Percentiles rank a stretch among this genome's conserved stretches.
Evolutionary conservation across 1,139 yeast genomes (phyloP).

Genomic region (Suhomyces yuchorum): DNA sequence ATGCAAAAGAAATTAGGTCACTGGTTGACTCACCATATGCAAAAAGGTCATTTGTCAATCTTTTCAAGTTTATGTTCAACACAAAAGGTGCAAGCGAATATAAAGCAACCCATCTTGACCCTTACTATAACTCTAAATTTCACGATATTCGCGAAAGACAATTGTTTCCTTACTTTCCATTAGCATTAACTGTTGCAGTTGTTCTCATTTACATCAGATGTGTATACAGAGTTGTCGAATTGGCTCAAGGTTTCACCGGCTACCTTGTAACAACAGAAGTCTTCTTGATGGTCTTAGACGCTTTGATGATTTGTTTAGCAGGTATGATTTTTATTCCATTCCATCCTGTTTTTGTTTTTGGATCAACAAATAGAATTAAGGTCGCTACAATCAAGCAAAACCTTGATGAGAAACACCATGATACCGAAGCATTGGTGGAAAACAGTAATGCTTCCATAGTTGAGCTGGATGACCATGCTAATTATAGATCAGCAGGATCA

Average conservation of each 20-base stretch:
- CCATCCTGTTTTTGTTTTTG: constrained; percentile 67
- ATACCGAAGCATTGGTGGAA: constrained; percentile 5
- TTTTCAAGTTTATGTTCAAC: constrained; percentile 34
- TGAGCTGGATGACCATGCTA: neutral
- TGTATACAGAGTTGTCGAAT: constrained; percentile 77
- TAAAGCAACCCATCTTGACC: constrained; percentile 30
- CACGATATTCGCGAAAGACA: constrained; percentile 40
- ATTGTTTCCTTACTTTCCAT: constrained; percentile 51
- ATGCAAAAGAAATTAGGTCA: constrained; percentile 20
- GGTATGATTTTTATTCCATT: constrained; percentile 51
- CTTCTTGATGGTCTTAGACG: constrained; percentile 76
- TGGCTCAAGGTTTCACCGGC: constrained; percentile 78
- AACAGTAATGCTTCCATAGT: neutral
- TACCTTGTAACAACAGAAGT: constrained; percentile 68
- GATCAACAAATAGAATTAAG: constrained; percentile 38
- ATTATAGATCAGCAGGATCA: neutral
- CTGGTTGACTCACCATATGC: constrained; percentile 24
- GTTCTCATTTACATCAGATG: constrained; percentile 69
- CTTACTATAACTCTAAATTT: constrained; percentile 42
- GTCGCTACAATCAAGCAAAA: constrained; percentile 40
- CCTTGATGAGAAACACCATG: constrained; percentile 23
- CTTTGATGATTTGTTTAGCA: constrained; percentile 60
- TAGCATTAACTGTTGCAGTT: constrained; percentile 55
- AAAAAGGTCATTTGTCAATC: constrained; percentile 31
- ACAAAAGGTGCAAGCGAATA: constrained; percentile 26